phyloP scores from a whole-genome alignment of 345 rosid genomes.

The Anacardium occidentale region DNA sequence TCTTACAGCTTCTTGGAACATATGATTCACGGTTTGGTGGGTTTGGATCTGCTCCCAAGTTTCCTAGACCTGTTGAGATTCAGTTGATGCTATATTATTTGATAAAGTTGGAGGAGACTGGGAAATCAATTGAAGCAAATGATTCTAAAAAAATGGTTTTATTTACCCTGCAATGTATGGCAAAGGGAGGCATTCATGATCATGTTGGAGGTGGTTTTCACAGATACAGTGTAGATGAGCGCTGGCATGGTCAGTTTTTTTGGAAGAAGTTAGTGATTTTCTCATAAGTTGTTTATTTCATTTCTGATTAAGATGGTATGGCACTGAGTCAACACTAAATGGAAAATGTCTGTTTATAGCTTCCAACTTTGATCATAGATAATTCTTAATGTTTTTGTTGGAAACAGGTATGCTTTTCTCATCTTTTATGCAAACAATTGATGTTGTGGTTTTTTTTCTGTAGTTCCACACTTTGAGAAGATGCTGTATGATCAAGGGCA shows the following conservation, averaged over 20 bases:
- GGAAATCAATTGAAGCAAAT: constrained; percentile 47
- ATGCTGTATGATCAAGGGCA: constrained; percentile 96
- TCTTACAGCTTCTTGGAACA: constrained; percentile 65
- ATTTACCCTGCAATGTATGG: constrained; percentile 84
- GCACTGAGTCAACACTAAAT: background rate
- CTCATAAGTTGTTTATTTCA: background rate
- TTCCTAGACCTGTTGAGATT: constrained; percentile 94
- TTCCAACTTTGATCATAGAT: background rate
- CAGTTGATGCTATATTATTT: constrained; percentile 81
- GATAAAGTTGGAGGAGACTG: constrained; percentile 62
- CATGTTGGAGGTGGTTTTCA: constrained; percentile 97
- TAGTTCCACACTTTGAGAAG: constrained; percentile 99
- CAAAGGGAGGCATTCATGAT: constrained; percentile 93
- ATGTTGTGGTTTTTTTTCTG: constrained; percentile 27
- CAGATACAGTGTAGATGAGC: constrained; percentile 92
- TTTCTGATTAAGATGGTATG: constrained; percentile 7
- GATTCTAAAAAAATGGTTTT: constrained; percentile 54
- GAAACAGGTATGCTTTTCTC: background rate
- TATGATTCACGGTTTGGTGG: constrained; percentile 78
- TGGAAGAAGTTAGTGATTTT: background rate
- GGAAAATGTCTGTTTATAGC: background rate
- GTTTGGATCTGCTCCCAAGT: constrained; percentile 95
- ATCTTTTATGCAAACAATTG: background rate
- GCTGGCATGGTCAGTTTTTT: constrained; percentile 82
- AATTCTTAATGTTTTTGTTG: background rate